These are phyloP conservation scores for Diaporthe aspalathi DNA, from an alignment of 2,329 filamentous ascomycete species.

Conservation along the genomic window DNA sequence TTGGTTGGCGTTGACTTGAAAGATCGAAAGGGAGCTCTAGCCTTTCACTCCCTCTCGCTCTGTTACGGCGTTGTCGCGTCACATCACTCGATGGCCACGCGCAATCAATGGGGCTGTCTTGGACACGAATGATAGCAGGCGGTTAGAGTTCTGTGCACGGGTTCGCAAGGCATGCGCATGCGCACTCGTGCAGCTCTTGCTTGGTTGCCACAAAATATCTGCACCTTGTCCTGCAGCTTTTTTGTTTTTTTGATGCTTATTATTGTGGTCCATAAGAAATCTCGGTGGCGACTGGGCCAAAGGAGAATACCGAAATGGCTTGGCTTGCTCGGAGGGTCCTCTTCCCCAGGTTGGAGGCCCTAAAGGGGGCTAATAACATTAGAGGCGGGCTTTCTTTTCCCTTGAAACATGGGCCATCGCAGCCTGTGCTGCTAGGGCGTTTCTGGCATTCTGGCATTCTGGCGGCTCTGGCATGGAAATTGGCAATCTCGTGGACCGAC, in stretches of 20 bases:
- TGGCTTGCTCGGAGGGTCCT: constrained; percentile 23
- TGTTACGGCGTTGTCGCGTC: neutral
- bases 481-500: constrained; percentile 30
- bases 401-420: constrained; percentile 27
- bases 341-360: constrained; percentile 15
- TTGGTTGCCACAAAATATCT: neutral
- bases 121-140: constrained; percentile 15
- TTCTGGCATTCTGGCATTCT: constrained; percentile 14
- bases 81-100: constrained; percentile 2
- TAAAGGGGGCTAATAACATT: constrained; percentile 31
- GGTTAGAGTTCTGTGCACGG: neutral
- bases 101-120: constrained; percentile 21
- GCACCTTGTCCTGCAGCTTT: neutral
- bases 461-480: constrained; percentile 22
- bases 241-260: neutral
- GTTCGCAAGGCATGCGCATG: neutral
- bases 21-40: too few relatives aligned
- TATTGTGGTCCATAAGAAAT: constrained; percentile 26
- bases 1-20: neutral
- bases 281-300: constrained; percentile 19
- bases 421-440: neutral
- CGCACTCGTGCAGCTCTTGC: neutral
- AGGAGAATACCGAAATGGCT: constrained; percentile 25
- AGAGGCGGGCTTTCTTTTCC: constrained; percentile 23
- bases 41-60: neutral